phyloP scores from a whole-genome alignment of 768 basidiomycete species.

The Nevesoporus exiguus region DNA sequence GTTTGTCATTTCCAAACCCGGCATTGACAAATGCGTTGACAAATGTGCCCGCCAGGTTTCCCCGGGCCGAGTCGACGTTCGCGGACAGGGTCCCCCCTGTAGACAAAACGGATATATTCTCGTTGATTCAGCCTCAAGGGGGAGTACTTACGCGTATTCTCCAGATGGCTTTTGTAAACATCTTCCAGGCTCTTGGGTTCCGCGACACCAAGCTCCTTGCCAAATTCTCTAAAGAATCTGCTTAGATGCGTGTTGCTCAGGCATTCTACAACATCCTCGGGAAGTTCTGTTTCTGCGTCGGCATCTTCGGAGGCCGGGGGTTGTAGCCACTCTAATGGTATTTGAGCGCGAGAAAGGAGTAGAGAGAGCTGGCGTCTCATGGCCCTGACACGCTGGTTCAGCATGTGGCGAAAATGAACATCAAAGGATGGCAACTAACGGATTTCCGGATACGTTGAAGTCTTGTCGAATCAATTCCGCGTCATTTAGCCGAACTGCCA shows the following conservation, averaged over 20 bases:
- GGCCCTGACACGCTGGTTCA: slow-evolving; percentile 39
- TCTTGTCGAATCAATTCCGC: slow-evolving; percentile 77
- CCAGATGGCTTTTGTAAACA: slow-evolving; percentile 95
- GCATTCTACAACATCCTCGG: slow-evolving; percentile 81
- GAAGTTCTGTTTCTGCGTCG: slow-evolving; percentile 62
- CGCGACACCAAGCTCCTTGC: slow-evolving; percentile 86
- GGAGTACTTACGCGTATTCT: slow-evolving; percentile 68
- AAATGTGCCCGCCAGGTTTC: slow-evolving; percentile 93
- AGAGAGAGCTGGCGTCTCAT: slow-evolving; percentile 97
- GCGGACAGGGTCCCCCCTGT: slow-evolving; percentile 64
- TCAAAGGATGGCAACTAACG: slow-evolving; percentile 44
- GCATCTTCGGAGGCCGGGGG: slow-evolving; percentile 46
- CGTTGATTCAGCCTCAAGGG: not conserved
- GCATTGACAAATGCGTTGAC: slow-evolving; percentile 99
- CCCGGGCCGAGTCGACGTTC: slow-evolving; percentile 89
- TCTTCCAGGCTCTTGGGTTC: slow-evolving; percentile 94
- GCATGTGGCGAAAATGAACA: not conserved
- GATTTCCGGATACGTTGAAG: slow-evolving; percentile 87
- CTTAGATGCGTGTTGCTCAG: slow-evolving; percentile 85
- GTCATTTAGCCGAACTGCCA: slow-evolving; percentile 84
- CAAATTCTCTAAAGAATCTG: slow-evolving; percentile 82
- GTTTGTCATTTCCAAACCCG: slow-evolving; percentile 96
- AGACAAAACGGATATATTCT: not conserved
- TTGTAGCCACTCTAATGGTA: slow-evolving; percentile 87
- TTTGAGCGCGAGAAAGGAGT: slow-evolving; percentile 87